Conservation (phyloP, 306 rosid species). For the Aeschynomene evenia region DNA sequence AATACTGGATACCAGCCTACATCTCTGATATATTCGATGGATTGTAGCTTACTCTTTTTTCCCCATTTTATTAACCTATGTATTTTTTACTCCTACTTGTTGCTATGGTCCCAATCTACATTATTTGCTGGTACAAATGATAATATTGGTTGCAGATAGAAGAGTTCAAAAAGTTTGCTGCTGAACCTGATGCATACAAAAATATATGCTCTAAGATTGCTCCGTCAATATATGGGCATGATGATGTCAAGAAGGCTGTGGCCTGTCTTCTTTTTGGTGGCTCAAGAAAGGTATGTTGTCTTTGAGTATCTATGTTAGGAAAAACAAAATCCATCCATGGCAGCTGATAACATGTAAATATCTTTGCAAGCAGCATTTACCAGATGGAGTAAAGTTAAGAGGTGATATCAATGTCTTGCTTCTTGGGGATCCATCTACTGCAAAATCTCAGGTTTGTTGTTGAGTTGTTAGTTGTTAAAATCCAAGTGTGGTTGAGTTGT, state of each 20-base stretch:
- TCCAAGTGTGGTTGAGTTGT: neutral
- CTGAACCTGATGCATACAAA: constrained; percentile 78
- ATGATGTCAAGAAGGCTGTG: constrained; percentile 85
- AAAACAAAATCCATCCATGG: neutral
- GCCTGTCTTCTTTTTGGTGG: constrained; percentile 98
- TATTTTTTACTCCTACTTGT: neutral
- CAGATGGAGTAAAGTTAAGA: constrained; percentile 96
- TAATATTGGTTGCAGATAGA: constrained; percentile 61
- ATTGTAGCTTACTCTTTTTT: neutral
- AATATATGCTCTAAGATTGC: constrained; percentile 87
- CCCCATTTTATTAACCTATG: neutral
- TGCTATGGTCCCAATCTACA: neutral
- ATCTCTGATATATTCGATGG: constrained; percentile 6
- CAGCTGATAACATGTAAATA: constrained; percentile 24
- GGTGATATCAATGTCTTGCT: constrained; percentile 97
- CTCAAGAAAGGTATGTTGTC: constrained; percentile 72
- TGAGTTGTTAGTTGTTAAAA: constrained; percentile 21
- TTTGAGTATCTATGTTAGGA: neutral
- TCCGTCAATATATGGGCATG: constrained; percentile 96
- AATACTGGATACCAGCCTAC: neutral
- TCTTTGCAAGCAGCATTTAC: constrained; percentile 64
- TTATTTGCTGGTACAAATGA: constrained; percentile 14
- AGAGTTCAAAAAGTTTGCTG: constrained; percentile 87
- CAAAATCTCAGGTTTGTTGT: constrained; percentile 82
- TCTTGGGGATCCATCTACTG: constrained; percentile 98